Evolutionary conservation across 2,329 filamentous ascomycete genomes (phyloP).

Genomic region (Ophiostoma angusticollis): DNA sequence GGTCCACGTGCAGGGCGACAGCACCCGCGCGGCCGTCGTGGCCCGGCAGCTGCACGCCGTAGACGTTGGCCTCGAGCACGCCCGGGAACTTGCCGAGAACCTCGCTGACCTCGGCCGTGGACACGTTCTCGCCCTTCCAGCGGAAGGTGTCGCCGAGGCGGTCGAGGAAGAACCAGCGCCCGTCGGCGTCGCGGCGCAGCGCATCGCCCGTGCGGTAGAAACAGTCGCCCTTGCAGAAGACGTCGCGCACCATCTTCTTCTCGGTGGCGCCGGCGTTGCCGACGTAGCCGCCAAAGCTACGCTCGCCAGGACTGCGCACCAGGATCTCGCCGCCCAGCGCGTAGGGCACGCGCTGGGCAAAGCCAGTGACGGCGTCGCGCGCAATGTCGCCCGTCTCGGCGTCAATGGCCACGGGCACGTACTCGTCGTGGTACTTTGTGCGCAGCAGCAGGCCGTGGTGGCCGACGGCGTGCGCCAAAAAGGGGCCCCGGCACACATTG

Average conservation of each 20-base stretch:
- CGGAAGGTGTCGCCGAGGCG: constrained; percentile 59
- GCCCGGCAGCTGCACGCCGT: constrained; percentile 65
- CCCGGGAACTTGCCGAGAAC: constrained; percentile 53
- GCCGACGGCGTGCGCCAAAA: constrained; percentile 50
- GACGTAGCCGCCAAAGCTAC: constrained; percentile 57
- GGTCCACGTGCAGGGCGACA: constrained; percentile 23
- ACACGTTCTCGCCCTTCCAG: constrained; percentile 77
- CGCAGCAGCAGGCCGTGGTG: constrained; percentile 56
- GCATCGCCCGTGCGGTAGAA: constrained; percentile 60
- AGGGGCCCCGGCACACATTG: constrained; percentile 49
- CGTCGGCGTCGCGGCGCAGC: constrained; percentile 46
- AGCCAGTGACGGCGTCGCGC: constrained; percentile 54
- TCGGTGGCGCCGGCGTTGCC: constrained; percentile 52
- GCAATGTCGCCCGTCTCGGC: constrained; percentile 53
- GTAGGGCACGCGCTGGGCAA: constrained; percentile 49
- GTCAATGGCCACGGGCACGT: constrained; percentile 57
- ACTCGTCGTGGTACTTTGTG: constrained; percentile 35
- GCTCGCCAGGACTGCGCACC: constrained; percentile 43
- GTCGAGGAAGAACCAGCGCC: constrained; percentile 58
- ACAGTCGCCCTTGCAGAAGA: constrained; percentile 53
- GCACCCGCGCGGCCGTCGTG: constrained; percentile 79
- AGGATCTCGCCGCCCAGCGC: constrained; percentile 65
- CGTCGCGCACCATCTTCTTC: constrained; percentile 52
- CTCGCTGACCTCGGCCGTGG: constrained; percentile 67
- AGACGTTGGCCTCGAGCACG: constrained; percentile 72